Evolutionary conservation across 2,329 filamentous ascomycete genomes (phyloP).

Genomic region (Leptographium radiaticola): DNA sequence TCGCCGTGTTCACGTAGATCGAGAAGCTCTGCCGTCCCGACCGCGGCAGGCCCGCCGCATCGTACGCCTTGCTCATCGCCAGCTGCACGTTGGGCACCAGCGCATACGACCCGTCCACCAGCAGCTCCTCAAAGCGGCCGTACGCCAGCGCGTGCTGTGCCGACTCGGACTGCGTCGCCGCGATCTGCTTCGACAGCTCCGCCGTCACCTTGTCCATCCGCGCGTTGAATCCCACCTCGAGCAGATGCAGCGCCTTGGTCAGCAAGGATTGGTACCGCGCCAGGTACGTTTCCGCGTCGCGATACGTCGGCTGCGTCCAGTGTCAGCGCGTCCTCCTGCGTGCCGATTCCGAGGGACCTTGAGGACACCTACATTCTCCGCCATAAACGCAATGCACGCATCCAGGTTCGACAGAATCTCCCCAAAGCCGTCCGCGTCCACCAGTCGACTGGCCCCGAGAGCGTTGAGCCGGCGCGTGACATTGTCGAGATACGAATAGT

Average conservation of each 20-base stretch:
- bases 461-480: slow-evolving; percentile 85
- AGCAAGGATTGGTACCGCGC: slow-evolving; percentile 78
- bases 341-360: too few species aligned
- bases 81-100: slow-evolving; percentile 43
- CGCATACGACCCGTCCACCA: slow-evolving; percentile 39
- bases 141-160: slow-evolving; percentile 47
- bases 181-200: slow-evolving; percentile 42
- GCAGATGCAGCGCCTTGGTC: slow-evolving; percentile 48
- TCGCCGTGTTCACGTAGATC: slow-evolving; percentile 40
- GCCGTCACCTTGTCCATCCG: slow-evolving; percentile 38
- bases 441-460: slow-evolving; percentile 73
- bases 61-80: slow-evolving; percentile 37
- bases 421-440: slow-evolving; percentile 71
- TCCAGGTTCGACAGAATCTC: slow-evolving; percentile 83
- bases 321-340: not conserved
- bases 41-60: slow-evolving; percentile 33
- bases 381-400: slow-evolving; percentile 87
- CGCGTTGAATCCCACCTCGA: slow-evolving; percentile 43
- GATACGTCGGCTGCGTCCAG: slow-evolving; percentile 54
- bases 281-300: slow-evolving; percentile 76
- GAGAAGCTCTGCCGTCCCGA: slow-evolving; percentile 30
- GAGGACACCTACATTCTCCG: slow-evolving; percentile 61
- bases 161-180: slow-evolving; percentile 42
- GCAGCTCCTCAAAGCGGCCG: slow-evolving; percentile 45
- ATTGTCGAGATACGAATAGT: slow-evolving; percentile 86